Evolutionary conservation across 305 asterid species (phyloP).

Genomic region (Fraxinus ornus): DNA sequence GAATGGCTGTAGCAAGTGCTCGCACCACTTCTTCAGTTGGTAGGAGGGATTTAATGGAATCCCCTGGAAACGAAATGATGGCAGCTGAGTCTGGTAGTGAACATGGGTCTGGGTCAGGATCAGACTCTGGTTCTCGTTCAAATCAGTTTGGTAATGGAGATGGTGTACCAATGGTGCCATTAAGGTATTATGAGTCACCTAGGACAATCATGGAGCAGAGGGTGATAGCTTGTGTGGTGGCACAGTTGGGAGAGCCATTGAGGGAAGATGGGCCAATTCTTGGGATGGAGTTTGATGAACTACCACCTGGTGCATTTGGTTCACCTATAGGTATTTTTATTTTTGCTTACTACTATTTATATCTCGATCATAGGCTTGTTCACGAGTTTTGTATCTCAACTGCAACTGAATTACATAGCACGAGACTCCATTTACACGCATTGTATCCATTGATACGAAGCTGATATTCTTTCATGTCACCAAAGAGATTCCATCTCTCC

Average conservation of each 20-base stretch:
- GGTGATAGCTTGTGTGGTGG: conserved; percentile 80
- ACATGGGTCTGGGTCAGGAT: conserved; percentile 43
- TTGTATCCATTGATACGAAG: background rate
- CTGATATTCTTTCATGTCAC: background rate
- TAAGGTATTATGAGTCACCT: conserved; percentile 69
- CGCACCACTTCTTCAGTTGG: conserved; percentile 41
- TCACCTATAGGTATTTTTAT: conserved; percentile 71
- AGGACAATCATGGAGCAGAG: conserved; percentile 61
- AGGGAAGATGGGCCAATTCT: conserved; percentile 86
- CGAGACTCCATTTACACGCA: background rate
- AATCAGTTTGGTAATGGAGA: conserved; percentile 70
- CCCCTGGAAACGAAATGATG: conserved; percentile 56
- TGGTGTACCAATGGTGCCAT: conserved; percentile 46
- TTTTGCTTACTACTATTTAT: conserved; percentile 17
- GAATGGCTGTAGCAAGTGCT: conserved; percentile 56
- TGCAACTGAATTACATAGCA: background rate
- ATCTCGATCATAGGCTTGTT: background rate
- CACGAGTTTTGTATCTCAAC: background rate
- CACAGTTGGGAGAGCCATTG: conserved; percentile 86
- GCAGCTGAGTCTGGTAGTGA: conserved; percentile 52
- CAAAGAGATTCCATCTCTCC: background rate
- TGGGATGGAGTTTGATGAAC: conserved; percentile 91
- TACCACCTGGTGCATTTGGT: conserved; percentile 99
- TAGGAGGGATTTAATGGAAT: conserved; percentile 47
- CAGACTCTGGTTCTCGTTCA: conserved; percentile 58